These are phyloP conservation scores for Didymosphaeria variabile DNA, from an alignment of 2,329 filamentous ascomycete species.

Conservation along the genomic window DNA sequence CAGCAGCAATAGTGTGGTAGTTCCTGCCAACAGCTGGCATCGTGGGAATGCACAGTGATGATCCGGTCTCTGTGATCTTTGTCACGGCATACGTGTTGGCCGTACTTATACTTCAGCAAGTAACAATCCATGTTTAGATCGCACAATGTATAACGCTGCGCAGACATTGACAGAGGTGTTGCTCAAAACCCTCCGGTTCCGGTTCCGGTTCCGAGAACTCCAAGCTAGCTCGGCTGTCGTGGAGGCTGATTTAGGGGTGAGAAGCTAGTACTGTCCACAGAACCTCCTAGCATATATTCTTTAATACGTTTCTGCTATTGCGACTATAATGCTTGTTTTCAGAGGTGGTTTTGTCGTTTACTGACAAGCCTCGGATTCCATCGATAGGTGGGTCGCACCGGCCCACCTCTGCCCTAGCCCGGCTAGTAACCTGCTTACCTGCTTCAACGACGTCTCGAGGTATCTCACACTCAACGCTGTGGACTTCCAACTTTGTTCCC, in stretches of 20 bases:
- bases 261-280: neutral
- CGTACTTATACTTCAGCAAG: neutral
- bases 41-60: neutral
- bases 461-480: neutral
- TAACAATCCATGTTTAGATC: neutral
- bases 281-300: neutral
- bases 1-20: conserved; percentile 4
- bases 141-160: neutral
- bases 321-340: neutral
- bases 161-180: neutral
- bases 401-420: neutral
- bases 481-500: neutral
- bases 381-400: neutral
- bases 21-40: neutral
- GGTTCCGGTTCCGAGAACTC: conserved; percentile 3
- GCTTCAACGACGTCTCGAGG: neutral
- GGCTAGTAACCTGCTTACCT: neutral
- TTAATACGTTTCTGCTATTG: neutral
- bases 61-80: neutral
- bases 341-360: neutral
- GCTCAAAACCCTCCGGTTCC: conserved; percentile 17
- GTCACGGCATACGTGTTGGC: neutral
- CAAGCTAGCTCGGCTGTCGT: neutral
- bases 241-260: neutral
- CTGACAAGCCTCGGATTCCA: neutral